Conservation (phyloP, 2,329 filamentous ascomycete genomes). For the Colletotrichum cereale region DNA sequence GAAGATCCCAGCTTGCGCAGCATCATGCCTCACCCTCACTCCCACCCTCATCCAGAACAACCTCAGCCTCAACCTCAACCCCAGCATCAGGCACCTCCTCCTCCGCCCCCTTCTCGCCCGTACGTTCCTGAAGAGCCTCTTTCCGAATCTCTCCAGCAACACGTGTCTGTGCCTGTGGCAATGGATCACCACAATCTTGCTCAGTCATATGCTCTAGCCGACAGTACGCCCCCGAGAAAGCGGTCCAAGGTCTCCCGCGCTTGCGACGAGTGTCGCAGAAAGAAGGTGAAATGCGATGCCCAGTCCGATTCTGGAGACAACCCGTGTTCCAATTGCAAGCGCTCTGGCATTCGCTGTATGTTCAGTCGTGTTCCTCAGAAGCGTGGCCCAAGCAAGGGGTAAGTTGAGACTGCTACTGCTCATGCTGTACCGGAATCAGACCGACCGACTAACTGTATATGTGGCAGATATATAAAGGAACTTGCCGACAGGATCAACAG, state of each 20-base stretch:
- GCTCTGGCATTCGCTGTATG: constrained; percentile 80
- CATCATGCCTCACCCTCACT: constrained; percentile 58
- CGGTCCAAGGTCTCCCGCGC: constrained; percentile 89
- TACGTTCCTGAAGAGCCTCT: constrained; percentile 55
- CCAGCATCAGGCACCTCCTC: constrained; percentile 35
- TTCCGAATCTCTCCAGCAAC: constrained; percentile 51
- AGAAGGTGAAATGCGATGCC: constrained; percentile 92
- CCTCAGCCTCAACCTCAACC: constrained; percentile 39
- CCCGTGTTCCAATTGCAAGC: constrained; percentile 84
- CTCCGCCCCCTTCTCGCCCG: constrained; percentile 42
- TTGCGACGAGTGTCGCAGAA: constrained; percentile 89
- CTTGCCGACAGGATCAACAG: constrained; percentile 86
- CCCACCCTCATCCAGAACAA: constrained; percentile 40
- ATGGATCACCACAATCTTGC: constrained; percentile 53
- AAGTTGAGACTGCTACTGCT: constrained; percentile 46
- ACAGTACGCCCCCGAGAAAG: constrained; percentile 77
- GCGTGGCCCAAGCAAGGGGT: constrained; percentile 90
- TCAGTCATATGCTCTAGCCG: constrained; percentile 59
- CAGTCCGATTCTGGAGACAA: constrained; percentile 78
- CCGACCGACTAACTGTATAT: constrained; percentile 37
- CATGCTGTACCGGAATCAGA: neutral
- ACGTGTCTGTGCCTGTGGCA: constrained; percentile 45
- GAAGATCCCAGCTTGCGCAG: constrained; percentile 58
- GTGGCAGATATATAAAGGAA: constrained; percentile 85
- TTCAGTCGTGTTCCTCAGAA: constrained; percentile 93